These are phyloP conservation scores for Arthrobotrys sinensis DNA, from an alignment of 2,329 filamentous ascomycete genomes.

Conservation along the genomic window DNA sequence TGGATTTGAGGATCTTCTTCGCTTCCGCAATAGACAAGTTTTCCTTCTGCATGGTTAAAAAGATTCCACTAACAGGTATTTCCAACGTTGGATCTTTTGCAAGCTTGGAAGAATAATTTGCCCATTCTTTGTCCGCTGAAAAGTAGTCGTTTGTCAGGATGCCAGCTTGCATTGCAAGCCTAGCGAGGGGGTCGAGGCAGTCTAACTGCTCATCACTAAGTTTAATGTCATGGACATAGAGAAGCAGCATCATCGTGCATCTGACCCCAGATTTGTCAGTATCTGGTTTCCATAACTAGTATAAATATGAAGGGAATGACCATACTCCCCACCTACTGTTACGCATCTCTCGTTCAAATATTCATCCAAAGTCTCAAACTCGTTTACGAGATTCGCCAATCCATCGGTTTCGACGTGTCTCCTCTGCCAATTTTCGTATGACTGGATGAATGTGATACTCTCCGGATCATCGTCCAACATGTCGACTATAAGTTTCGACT, in stretches of 20 bases:
- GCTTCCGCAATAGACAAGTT: too few species aligned
- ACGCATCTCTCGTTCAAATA: slow-evolving; percentile 12
- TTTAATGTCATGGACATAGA: slow-evolving; percentile 6
- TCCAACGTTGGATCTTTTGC: neutral
- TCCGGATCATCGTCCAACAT: neutral
- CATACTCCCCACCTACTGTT: slow-evolving; percentile 9
- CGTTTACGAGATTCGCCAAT: neutral
- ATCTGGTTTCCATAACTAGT: neutral
- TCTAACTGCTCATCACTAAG: neutral
- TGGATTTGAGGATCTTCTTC: too few species aligned
- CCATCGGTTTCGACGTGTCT: neutral
- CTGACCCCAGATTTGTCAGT: neutral
- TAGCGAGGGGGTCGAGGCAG: neutral
- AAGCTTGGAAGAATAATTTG: too few species aligned
- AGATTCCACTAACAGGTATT: neutral
- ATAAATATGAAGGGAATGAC: neutral
- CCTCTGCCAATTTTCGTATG: slow-evolving; percentile 6
- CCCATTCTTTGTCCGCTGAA: slow-evolving; percentile 38
- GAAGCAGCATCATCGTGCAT: neutral
- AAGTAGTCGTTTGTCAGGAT: slow-evolving; percentile 19
- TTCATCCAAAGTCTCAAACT: slow-evolving; percentile 12
- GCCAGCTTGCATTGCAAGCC: neutral
- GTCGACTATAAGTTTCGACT: slow-evolving; percentile 10
- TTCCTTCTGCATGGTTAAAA: slow-evolving; percentile 13
- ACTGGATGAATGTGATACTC: neutral